Evolutionary conservation across 1,284 basidiomycete genomes (phyloP), one percentile per base, ranked within the genome.

Genomic region (Irpex rosettiformis): DNA sequence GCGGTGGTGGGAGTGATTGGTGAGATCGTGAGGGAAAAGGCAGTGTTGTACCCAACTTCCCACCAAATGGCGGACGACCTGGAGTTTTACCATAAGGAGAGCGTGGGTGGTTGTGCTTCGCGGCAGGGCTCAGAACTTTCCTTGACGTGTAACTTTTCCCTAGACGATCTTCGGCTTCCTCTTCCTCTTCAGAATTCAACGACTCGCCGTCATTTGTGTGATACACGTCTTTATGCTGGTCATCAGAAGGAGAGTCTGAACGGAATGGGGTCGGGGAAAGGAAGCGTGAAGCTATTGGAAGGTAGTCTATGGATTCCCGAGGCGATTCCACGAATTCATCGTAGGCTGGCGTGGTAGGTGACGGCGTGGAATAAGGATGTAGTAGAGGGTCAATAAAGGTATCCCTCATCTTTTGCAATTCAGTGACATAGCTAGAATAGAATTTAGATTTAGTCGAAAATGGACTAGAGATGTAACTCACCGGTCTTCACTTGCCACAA

Each of bases 401-500:
- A 62, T 96, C 93, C 74, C 93, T 95, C 79, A 97, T 89, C 73
- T 91, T 93, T 67, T 88, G 75, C 6, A 98, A 82, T 67, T 98
- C 95, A 63, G 82, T 82, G 27, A 98, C 94, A 71, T 98, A 98
- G 83, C 95, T 96, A 70, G n/a, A 58, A 47, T 22, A 56, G 58
- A 33, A 66, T 64, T 62, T 58, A 61, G 55, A 55, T 28, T 22
- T 55, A 28, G 30, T 29, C 49, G 58, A 61, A 30, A 37, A 57
- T 52, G 40, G 6, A 51, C 56, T n/a, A 49, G 24, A 49, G n/a
- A 8, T 48, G 24, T 40, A 49, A 81, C 81, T 68, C 68, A 94
- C 91, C 95, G 84, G 72, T 98, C 96, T 75, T 98, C 96, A 66
- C 93, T 95, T 42, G 93, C 91, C 51, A 99, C 96, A 65, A 99